Evolutionary conservation across 352 stramenopile genomes (phyloP), one percentile per base, ranked within the genome.

Genomic region (Phytopythium cucurbitacearum): DNA sequence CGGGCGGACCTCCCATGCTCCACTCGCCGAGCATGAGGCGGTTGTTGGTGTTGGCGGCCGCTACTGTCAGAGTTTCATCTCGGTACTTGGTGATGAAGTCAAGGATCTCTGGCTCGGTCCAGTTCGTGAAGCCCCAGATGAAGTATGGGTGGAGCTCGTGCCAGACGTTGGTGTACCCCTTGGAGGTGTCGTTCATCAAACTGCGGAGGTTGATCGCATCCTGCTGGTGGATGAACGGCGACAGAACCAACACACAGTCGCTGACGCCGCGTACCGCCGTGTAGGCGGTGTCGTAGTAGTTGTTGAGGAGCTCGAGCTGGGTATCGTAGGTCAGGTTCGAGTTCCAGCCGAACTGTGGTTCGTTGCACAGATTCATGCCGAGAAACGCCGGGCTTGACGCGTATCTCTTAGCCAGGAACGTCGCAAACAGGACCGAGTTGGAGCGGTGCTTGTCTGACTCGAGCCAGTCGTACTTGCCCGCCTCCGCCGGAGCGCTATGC

Each of bases 101-200:
- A 0, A 70, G 43, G 0, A 77, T 36, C 13, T 57, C 28, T 15
- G 41, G 21, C 40, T 80, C 64, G 13, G 37, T 66, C 13, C 58
- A 41, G n/a, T 39, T 41, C 4, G 63, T 63, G 32, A 69, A 81
- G 2, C 64, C 75, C 62, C 64, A 78, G n/a, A 73, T 68, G 59
- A 77, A 85, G 57, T 85, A 87, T 12, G 58, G 40, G 44, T 87
- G 79, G 16, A 70, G 69, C 37, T 86, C 76, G 57, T 76, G 63
- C 74, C 79, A 89, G 5, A 87, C 69, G 44, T 86, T 82, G 34
- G 34, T 41, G 57, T 73, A 84, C 2, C 45, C 51, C 6, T 41
- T 15, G 5, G 21, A 3, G 8, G 16, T 32, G 46, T 76, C 56
- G 5, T 34, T 46, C 7, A 51, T 33, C 13, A 34, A 15, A 0